phyloP scores from a whole-genome alignment of 1,284 basidiomycete genomes.

The Golubevia pallescens region DNA sequence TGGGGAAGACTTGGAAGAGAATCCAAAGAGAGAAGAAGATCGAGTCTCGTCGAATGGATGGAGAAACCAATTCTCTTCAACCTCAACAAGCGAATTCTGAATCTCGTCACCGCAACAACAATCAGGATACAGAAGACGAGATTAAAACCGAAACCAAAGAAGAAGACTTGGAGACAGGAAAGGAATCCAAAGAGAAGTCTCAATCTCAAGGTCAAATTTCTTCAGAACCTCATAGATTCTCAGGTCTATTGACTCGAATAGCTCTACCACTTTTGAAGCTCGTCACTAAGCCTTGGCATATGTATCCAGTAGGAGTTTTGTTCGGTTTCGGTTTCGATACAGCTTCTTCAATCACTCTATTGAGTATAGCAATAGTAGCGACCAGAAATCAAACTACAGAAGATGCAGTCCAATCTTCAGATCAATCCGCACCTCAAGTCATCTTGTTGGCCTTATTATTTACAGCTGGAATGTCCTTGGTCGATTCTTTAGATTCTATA shows the following conservation, averaged over 20 bases:
- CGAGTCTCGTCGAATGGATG: too few relatives aligned
- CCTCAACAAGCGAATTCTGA: too few relatives aligned
- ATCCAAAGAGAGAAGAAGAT: constrained; percentile 3
- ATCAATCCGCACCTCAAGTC: constrained; percentile 30
- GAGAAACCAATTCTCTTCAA: too few relatives aligned
- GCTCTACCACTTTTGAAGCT: constrained; percentile 38
- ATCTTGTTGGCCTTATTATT: constrained; percentile 52
- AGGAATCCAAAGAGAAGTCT: background rate
- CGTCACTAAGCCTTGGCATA: constrained; percentile 47
- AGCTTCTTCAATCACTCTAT: constrained; percentile 45
- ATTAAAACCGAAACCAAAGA: too few relatives aligned
- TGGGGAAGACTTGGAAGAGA: constrained; percentile 19
- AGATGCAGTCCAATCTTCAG: background rate
- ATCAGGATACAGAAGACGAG: too few relatives aligned
- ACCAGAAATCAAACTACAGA: background rate
- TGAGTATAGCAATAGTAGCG: constrained; percentile 38
- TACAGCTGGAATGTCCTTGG: constrained; percentile 47
- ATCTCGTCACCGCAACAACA: too few relatives aligned
- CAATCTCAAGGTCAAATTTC: background rate
- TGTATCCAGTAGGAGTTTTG: constrained; percentile 48
- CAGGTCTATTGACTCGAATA: constrained; percentile 42
- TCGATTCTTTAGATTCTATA: constrained; percentile 39
- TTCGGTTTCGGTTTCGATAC: constrained; percentile 61
- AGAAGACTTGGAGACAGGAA: background rate
- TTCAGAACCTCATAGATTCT: background rate